phyloP scores from a whole-genome alignment of 768 basidiomycete species.

The Tulasnella sp. region DNA sequence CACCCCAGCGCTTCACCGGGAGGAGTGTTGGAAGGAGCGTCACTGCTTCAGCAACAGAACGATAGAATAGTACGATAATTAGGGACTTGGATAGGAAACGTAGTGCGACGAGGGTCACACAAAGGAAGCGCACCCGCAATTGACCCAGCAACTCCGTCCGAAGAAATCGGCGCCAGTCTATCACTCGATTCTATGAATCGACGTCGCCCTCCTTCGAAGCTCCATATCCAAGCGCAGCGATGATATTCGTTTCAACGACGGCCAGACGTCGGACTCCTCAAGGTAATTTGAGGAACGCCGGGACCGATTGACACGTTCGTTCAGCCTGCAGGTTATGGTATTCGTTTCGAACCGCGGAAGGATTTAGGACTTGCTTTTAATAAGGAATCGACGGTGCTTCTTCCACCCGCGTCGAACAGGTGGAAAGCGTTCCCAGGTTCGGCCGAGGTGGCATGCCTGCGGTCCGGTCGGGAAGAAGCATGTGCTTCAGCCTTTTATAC shows the following conservation, averaged over 20 bases:
- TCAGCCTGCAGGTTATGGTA: neutral
- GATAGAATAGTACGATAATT: neutral
- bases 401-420: neutral
- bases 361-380: slow-evolving; percentile 8
- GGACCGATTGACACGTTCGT: neutral
- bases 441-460: neutral
- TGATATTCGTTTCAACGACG: neutral
- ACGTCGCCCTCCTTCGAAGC: neutral
- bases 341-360: slow-evolving; percentile 6
- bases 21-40: no score
- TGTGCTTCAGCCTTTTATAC: no score
- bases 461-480: neutral
- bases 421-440: neutral
- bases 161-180: neutral
- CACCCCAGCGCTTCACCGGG: no score
- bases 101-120: neutral
- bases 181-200: neutral
- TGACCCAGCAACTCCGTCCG: neutral
- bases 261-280: neutral
- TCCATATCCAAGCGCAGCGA: slow-evolving; percentile 1
- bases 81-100: no score
- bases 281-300: neutral
- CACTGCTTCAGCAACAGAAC: no score
- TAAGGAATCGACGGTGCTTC: neutral
- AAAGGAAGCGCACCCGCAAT: neutral